Percentiles rank a stretch among this genome's conserved stretches.
phyloP scores from a whole-genome alignment of 345 rosid species.

The Brassica cretica region DNA sequence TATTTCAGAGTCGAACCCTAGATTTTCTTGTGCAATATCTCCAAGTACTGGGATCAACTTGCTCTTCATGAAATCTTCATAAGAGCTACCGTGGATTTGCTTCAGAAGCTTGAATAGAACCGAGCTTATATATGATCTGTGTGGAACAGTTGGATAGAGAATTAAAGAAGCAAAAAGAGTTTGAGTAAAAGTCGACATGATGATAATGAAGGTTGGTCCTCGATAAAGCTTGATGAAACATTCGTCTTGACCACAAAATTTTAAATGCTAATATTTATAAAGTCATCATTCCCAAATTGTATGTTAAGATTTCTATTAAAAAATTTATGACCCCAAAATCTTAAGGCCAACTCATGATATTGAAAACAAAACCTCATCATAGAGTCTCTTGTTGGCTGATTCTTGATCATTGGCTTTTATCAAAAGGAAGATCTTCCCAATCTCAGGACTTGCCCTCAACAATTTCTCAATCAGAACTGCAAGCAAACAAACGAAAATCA shows the following conservation, averaged over 20 bases:
- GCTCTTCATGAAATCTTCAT: slow-evolving; percentile 34
- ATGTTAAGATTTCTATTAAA: too few species aligned
- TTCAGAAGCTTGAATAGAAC: slow-evolving; percentile 38
- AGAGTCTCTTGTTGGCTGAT: slow-evolving; percentile 28
- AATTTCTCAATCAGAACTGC: slow-evolving; percentile 40
- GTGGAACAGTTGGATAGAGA: too few species aligned
- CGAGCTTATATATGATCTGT: slow-evolving; percentile 35
- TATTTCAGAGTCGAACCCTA: slow-evolving; percentile 20
- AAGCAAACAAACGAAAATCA: background rate
- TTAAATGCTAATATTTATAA: too few species aligned
- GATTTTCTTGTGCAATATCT: slow-evolving; percentile 17
- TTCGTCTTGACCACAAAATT: too few species aligned
- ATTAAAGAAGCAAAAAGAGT: background rate
- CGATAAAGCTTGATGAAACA: too few species aligned
- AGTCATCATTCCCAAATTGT: too few species aligned
- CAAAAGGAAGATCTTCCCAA: slow-evolving; percentile 38
- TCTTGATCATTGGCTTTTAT: slow-evolving; percentile 36
- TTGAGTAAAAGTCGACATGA: background rate
- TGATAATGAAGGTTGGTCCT: too few species aligned
- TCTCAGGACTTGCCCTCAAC: slow-evolving; percentile 34
- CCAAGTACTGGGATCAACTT: slow-evolving; percentile 46
- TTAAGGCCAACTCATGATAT: background rate
- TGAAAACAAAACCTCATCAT: slow-evolving; percentile 15
- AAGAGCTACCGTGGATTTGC: slow-evolving; percentile 33
- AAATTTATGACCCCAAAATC: too few species aligned